Evolutionary conservation across 2,329 filamentous ascomycete species (phyloP).

Genomic region (Fusarium sarcochroum): DNA sequence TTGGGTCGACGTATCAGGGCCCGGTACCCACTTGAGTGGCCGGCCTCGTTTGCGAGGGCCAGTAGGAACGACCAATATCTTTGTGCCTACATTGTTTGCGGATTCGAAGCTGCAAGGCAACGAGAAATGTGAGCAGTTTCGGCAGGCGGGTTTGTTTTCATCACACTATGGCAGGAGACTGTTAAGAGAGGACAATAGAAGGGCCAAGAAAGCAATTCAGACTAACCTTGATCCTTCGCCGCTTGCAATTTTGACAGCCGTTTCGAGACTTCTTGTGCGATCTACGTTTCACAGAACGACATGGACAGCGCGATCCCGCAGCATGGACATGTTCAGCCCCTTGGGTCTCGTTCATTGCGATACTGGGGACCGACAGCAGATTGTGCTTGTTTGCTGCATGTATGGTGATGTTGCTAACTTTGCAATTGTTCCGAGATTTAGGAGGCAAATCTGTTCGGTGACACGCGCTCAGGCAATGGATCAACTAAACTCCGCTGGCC

Average conservation of each 20-base stretch:
- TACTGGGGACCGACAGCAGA: no score
- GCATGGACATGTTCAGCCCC: background rate
- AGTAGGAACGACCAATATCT: background rate
- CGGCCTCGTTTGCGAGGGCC: background rate
- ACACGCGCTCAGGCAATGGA: no score
- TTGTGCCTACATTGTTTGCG: background rate
- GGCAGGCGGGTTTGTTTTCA: background rate
- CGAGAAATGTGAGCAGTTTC: background rate
- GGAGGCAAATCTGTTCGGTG: no score
- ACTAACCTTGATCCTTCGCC: slow-evolving; percentile 1
- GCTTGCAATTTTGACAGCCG: slow-evolving; percentile 1
- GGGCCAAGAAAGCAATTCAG: background rate
- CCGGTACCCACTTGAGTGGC: background rate
- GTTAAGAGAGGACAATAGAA: background rate
- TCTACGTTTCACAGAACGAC: background rate
- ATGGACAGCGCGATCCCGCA: background rate
- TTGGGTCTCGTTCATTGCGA: no score
- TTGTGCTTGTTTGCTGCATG: no score
- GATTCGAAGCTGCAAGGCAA: slow-evolving; percentile 5
- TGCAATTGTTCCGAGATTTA: no score
- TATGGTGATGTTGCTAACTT: no score
- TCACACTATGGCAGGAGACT: background rate
- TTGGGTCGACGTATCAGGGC: background rate
- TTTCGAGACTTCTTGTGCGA: slow-evolving; percentile 1
- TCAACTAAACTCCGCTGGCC: no score